Base-by-base conservation (phyloP, 768 basidiomycete species). In the Xanthoconium purpureum region DNA sequence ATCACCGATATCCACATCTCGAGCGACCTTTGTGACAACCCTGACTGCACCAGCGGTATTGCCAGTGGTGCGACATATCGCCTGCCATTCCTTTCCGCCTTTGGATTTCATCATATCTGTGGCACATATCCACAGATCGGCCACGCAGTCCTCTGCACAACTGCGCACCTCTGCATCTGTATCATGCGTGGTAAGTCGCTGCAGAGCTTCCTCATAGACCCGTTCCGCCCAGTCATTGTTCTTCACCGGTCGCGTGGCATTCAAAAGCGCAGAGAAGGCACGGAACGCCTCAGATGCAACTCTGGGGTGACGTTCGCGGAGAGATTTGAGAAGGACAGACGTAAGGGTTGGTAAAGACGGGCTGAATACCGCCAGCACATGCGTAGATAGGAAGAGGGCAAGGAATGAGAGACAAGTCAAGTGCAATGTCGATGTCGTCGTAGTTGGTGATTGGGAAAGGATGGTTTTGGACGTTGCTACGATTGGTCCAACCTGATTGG, bases 151-250 rank as follows among this genome's bases (percentile, higher is more conserved):
- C 63, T 98, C 88, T 0, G 94, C 94, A 59, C 81, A 84, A 28
- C 81, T 79, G 37, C 94, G 83, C 20, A 98, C 92, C 60, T 97
- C 95, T 5, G 89, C 85, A 69, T 98, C 96, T 1, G 95, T 95
- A 61, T 95, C 90, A 57, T 89, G 84, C 45, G 81, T 87, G 48
- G 76, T 81, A 37, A 99, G 73, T 50, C 92, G 80, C 20, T 75
- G 69, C 5, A 89, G 75, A 11, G 91, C 87, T 59, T 92, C 86
- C 9, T 81, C 75, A 70, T 95, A 97, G 5, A 97, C 77, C 11
- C 75, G 65, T 52, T 90, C 83, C 6, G 83, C 71, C 91, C 91
- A 93, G 15, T 84, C 82, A 7, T 71, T 74, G 53, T 76, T 67
- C 60, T 83, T 84, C 46, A 89, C 71, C 1, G 92, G 92, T 47